Evolutionary conservation across 2,329 filamentous ascomycete genomes (phyloP), one percentile per base, ranked within the genome.

Genomic region (Aspergillus sp.): DNA sequence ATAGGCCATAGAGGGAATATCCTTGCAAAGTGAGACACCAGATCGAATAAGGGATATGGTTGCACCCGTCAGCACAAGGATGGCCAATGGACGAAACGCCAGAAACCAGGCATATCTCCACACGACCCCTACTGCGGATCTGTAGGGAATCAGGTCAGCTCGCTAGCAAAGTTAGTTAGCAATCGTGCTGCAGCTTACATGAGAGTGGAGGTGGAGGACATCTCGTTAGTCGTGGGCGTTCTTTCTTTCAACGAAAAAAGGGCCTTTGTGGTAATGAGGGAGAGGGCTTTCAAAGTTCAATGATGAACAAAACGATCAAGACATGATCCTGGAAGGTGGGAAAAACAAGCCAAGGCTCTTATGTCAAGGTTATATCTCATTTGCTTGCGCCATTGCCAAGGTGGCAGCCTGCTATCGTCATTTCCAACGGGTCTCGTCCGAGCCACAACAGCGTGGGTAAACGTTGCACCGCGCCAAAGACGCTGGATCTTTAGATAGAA

Each of bases 21-120:
- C 41, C 36, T 25, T 56, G 41, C 54, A 56, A 30, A 56, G 3
- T 4, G 42, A 49, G 10, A 56, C 2, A 6, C 42, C 42, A 6
- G 27, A 47, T n/a, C 30, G 54, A 23, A 49, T 5, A 19, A 32
- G 7, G 8, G 54, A 56, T 7, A 56, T 17, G 19, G 32, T 42
- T 30, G 47, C 47, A 15, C 47, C 47, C 8, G 47, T 50, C 23
- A 56, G 54, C 44, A 47, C 30, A 0, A 56, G 42, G 11, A 56
- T 27, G 17, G 47, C 47, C 47, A 50, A 50, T 50, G 47, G 42
- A 39, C 42, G 54, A 2, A 56, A 41, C 0, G 47, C 41, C 17
- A 49, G 19, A n/a, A 47, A 52, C 55, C 47, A 50, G 47, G 47
- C 25, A 39, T 39, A 58, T 44, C 44, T 52, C 48, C 55, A 50